These are phyloP conservation scores for Fragaria nilgerrensis DNA, from an alignment of 306 rosid genomes.

Conservation along the genomic window DNA sequence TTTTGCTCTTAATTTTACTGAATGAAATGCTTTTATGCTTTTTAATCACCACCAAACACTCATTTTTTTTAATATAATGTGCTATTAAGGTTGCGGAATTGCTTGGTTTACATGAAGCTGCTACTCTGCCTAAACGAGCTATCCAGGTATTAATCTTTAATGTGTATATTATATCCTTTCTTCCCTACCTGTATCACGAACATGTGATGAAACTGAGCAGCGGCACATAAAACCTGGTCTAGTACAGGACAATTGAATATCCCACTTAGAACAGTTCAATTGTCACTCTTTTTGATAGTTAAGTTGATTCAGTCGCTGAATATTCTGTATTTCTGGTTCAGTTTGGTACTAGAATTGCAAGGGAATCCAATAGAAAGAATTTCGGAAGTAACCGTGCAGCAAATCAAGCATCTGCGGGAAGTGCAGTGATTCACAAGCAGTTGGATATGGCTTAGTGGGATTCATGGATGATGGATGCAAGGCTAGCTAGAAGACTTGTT, in stretches of 20 bases:
- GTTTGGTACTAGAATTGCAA: slow-evolving; percentile 97
- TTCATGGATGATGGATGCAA: slow-evolving; percentile 4
- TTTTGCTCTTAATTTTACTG: not conserved
- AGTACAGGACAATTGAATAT: not conserved
- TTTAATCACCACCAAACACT: not conserved
- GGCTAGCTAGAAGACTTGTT: not conserved
- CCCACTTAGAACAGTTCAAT: not conserved
- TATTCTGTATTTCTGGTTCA: slow-evolving; percentile 35
- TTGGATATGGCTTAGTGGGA: slow-evolving; percentile 27
- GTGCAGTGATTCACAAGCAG: slow-evolving; percentile 55
- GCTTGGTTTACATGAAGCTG: slow-evolving; percentile 88
- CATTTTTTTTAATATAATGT: slow-evolving; percentile 23
- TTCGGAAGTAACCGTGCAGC: slow-evolving; percentile 97
- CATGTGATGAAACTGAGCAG: not conserved
- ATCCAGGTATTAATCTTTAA: slow-evolving; percentile 64
- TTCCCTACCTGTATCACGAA: not conserved
- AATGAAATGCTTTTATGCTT: not conserved
- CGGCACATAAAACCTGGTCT: not conserved
- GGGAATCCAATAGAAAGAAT: slow-evolving; percentile 85
- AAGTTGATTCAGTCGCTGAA: slow-evolving; percentile 12
- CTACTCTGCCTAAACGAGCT: slow-evolving; percentile 90
- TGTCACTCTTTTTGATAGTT: not conserved
- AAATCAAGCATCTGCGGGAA: slow-evolving; percentile 92
- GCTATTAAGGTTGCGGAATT: slow-evolving; percentile 68
- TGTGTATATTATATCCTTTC: not conserved